phyloP scores from a whole-genome alignment of 2,329 filamentous ascomycete genomes.

The Colletotrichum lupini region DNA sequence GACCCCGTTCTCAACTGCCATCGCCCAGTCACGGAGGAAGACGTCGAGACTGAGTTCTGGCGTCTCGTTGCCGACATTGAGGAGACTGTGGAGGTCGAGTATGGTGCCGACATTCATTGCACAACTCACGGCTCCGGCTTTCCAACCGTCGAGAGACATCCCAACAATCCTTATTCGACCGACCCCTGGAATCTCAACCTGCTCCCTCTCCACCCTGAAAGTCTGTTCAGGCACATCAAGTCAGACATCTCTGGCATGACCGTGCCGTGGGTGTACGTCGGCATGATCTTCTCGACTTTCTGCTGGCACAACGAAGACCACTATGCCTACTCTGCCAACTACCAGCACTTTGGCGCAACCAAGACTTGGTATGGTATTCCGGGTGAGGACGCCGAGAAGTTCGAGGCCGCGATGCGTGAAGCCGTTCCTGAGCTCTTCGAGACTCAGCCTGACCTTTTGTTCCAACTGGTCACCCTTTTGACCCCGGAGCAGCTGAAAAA shows the following conservation, averaged over 20 bases:
- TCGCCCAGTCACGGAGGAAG: conserved; percentile 88
- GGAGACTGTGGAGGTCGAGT: conserved; percentile 97
- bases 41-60: conserved; percentile 98
- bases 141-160: conserved; percentile 91
- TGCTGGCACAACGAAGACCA: conserved; percentile 99
- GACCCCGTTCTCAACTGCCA: conserved; percentile 86
- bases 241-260: conserved; percentile 99
- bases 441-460: conserved; percentile 94
- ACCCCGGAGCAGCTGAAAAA: conserved; percentile 94
- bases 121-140: conserved; percentile 98
- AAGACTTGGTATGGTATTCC: conserved; percentile 99
- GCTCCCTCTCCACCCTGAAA: conserved; percentile 89
- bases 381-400: conserved; percentile 91
- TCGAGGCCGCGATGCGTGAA: conserved; percentile 93
- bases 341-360: conserved; percentile 97
- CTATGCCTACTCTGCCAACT: conserved; percentile 97
- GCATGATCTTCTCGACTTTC: conserved; percentile 99
- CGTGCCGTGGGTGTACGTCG: conserved; percentile 98
- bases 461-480: conserved; percentile 95
- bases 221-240: conserved; percentile 96
- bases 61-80: conserved; percentile 91
- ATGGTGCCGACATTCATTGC: conserved; percentile 97
- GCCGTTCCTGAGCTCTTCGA: conserved; percentile 97
- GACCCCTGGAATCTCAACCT: conserved; percentile 98
- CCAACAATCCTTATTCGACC: conserved; percentile 84